Evolutionary conservation across 345 rosid genomes (phyloP), one percentile per base, ranked within the genome.

Genomic region (Syzygium oleosum): DNA sequence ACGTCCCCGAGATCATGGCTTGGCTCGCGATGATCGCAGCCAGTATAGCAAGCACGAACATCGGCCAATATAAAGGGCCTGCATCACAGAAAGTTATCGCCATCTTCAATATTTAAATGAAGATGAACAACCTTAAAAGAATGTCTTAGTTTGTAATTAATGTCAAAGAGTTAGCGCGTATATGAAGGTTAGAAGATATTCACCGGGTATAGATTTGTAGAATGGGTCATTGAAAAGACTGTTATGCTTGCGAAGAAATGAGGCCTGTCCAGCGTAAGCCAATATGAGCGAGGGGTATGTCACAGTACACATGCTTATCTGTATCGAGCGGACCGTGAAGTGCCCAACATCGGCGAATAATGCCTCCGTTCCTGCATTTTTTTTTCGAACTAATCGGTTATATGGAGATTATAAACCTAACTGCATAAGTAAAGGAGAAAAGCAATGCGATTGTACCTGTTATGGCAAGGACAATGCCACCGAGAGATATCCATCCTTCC

Each of bases 311-410:
- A 89, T 88, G 84, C 97, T 92, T 5, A 93, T 52, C 55, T 91
- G 95, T 73, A 93, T 91, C 1, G 97, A 91, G 12, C 65, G 89
- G 41, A 93, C 89, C 0, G 92, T 87, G 88, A 94, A 95, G 85
- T 95, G 96, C 2, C 96, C 95, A 85, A 94, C 91, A 89, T 93
- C 95, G 2, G 94, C 95, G 78, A 95, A 95, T 63, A 95, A 68
- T 4, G 95, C 96, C 87, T 93, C 94, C 1, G 94, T 54, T 80
- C 95, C 95, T 92, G 87, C 85, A 87, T 9, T 25, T 11, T 4
- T 4, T 17, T 41, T 10, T 12, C 10, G 65, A 43, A 27, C 46
- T 51, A n/a, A 68, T 49, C 22, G 61, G 23, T 63, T 43, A 27
- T 41, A 46, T 14, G 15, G 29, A 46, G 7, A 38, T 51, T 38